Evolutionary conservation across 768 basidiomycete species (phyloP), one percentile per base, ranked within the genome.

Genomic region (Rhodosporidiobolus odoratus): DNA sequence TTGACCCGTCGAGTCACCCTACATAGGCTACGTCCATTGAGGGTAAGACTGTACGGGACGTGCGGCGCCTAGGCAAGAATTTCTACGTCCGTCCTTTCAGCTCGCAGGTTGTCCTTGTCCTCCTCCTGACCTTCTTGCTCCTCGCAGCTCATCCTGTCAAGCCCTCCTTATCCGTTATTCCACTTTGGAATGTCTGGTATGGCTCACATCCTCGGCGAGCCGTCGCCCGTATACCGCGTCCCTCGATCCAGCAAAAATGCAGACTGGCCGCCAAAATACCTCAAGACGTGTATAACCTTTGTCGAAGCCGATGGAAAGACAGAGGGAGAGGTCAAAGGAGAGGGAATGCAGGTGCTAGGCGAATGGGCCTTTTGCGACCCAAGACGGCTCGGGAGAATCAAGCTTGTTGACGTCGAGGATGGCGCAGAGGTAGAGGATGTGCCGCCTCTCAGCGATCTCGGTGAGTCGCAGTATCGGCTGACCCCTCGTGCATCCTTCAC

Each of bases 291-390:
- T 3, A 41, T 77, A 23, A 66, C 58, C 5, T 71, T 77, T 17
- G 41, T 53, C 15, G 62, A 12, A 9, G 40, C 43, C 23, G 63
- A 54, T 23, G 69, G 34, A 15, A 19, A 41, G 17, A 19, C 4
- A 5, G 63, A 25, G 53, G 50, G 35, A 8, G 41, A 40, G 9
- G 48, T 41, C 15, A n/a, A n/a, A n/a, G n/a, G n/a, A n/a, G n/a
- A n/a, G n/a, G n/a, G n/a, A n/a, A n/a, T n/a, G n/a, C n/a, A n/a
- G n/a, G n/a, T n/a, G n/a, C n/a, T n/a, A n/a, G 52, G 50, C 17
- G 73, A 76, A 30, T 77, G 76, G 76, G 73, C 75, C 10, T 76
- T 76, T 41, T 73, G 75, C 37, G 75, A 77, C 50, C 54, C 76
- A 59, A 63, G 76, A 32, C 48, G 75, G 37, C 53, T 76, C 25